Percentiles rank a stretch among this genome's conserved stretches.
Evolutionary conservation across 2,329 filamentous ascomycete genomes (phyloP).

Genomic region (Hypoxylon sp.): DNA sequence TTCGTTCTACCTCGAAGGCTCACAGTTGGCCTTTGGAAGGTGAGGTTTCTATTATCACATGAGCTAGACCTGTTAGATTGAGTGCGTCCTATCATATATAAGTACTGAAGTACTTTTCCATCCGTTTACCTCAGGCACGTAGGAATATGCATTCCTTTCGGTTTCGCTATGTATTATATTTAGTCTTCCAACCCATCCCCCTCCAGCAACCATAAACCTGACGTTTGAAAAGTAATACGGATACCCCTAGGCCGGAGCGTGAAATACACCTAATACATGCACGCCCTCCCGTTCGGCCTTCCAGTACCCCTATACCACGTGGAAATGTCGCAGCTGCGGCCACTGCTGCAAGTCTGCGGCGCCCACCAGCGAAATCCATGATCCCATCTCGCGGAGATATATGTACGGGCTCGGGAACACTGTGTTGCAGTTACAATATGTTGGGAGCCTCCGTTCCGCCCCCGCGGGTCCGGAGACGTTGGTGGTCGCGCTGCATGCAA

Average conservation of each 20-base stretch:
- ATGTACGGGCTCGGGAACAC: slow-evolving; percentile 8
- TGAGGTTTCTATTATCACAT: background rate
- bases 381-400: background rate
- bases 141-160: no score
- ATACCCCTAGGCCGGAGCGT: background rate
- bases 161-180: background rate
- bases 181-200: background rate
- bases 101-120: background rate
- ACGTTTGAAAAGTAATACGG: background rate
- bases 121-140: no score
- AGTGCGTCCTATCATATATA: background rate
- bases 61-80: background rate
- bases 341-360: slow-evolving; percentile 5
- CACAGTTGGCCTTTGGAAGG: background rate
- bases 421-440: slow-evolving; percentile 14
- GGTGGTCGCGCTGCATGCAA: slow-evolving; percentile 12
- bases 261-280: background rate
- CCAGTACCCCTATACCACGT: background rate
- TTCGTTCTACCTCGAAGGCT: background rate
- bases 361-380: background rate
- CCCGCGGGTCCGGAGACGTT: slow-evolving; percentile 5
- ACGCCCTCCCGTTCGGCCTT: slow-evolving; percentile 1
- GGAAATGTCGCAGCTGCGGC: slow-evolving; percentile 1
- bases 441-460: slow-evolving; percentile 9
- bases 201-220: background rate